Evolutionary conservation across 495 filamentous ascomycete species (phyloP).

Genomic region (Lasiosphaeria miniovina): DNA sequence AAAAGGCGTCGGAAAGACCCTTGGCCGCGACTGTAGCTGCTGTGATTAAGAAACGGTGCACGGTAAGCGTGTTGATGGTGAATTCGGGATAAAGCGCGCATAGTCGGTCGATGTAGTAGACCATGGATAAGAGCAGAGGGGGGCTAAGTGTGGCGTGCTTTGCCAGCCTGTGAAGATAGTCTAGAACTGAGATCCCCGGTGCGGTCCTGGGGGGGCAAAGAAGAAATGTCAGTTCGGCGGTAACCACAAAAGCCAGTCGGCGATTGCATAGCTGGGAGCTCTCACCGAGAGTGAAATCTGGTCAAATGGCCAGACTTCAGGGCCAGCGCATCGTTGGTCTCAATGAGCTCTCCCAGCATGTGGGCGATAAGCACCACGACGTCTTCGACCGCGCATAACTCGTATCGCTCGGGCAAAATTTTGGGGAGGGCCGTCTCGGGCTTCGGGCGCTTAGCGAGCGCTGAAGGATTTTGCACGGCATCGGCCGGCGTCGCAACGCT

Average conservation of each 20-base stretch:
- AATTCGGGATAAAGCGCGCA: slow-evolving; percentile 90
- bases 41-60: slow-evolving; percentile 95
- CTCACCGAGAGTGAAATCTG: slow-evolving; percentile 87
- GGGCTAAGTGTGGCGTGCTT: slow-evolving; percentile 92
- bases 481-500: slow-evolving; percentile 10
- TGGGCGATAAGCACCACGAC: slow-evolving; percentile 86
- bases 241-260: neutral
- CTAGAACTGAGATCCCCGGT: slow-evolving; percentile 86
- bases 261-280: neutral
- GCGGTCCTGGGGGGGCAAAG: slow-evolving; percentile 59
- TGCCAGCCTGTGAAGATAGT: slow-evolving; percentile 88
- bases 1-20: slow-evolving; percentile 92
- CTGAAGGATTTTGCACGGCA: slow-evolving; percentile 33
- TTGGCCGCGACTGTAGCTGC: slow-evolving; percentile 94
- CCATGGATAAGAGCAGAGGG: slow-evolving; percentile 97
- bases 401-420: slow-evolving; percentile 72
- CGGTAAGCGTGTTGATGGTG: slow-evolving; percentile 89
- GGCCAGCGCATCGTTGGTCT: slow-evolving; percentile 86
- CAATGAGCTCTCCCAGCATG: slow-evolving; percentile 92
- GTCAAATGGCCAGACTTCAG: slow-evolving; percentile 81
- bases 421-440: slow-evolving; percentile 51
- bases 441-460: slow-evolving; percentile 50
- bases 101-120: slow-evolving; percentile 97
- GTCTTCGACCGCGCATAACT: slow-evolving; percentile 73
- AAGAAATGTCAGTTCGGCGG: neutral